Conservation (phyloP, 208 protist species). For the Acanthamoeba healyi region DNA sequence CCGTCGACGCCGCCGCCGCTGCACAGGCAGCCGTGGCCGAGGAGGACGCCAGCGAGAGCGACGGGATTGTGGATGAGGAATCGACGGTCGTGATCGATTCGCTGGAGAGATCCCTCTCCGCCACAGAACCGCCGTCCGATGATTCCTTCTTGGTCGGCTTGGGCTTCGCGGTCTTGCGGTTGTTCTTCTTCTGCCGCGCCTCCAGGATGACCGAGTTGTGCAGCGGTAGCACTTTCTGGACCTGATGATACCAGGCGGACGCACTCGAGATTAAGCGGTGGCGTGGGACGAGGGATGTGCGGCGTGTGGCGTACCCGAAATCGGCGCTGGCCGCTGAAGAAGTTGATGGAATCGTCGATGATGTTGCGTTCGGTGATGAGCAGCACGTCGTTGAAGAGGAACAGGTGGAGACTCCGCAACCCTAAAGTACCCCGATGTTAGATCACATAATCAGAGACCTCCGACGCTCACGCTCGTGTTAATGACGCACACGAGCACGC, state of each 20-base stretch:
- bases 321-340: conserved; percentile 1
- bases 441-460: no score
- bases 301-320: background rate
- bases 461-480: no score
- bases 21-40: background rate
- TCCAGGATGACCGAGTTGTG: conserved; percentile 18
- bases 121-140: background rate
- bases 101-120: no score
- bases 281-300: no score
- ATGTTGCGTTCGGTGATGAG: conserved; percentile 51
- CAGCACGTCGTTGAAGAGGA: conserved; percentile 55
- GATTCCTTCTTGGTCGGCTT: background rate
- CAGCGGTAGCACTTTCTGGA: background rate
- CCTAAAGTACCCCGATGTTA: background rate
- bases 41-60: background rate
- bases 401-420: background rate
- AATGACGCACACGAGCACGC: no score
- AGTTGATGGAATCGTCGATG: conserved; percentile 50
- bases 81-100: no score
- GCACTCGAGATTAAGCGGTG: background rate
- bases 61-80: background rate
- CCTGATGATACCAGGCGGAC: no score
- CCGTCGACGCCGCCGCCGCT: background rate
- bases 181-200: background rate
- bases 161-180: background rate